Evolutionary conservation across 441 rosid species (phyloP).

Genomic region (Biscutella laevigata): DNA sequence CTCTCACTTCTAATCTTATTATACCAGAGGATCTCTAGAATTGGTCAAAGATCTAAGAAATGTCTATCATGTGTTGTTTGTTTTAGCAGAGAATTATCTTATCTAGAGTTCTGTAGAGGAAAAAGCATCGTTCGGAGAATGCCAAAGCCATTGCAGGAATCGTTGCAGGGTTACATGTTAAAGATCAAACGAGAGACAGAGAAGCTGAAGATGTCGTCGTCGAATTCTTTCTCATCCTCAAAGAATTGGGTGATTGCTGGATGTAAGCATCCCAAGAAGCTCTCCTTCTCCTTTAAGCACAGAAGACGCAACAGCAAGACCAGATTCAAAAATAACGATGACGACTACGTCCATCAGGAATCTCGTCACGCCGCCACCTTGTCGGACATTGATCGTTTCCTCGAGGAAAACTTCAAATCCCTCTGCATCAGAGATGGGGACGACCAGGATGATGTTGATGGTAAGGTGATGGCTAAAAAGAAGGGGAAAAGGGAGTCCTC

Average conservation of each 20-base stretch:
- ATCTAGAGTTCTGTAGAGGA: too few species aligned
- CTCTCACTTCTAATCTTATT: too few species aligned
- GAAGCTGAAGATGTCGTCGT: slow-evolving; percentile 25
- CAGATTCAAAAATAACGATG: neutral
- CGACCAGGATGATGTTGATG: slow-evolving; percentile 6
- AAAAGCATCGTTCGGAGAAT: too few species aligned
- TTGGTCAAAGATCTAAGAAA: too few species aligned
- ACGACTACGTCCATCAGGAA: neutral
- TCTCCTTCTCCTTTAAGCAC: slow-evolving; percentile 37
- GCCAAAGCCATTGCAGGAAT: slow-evolving; percentile 54
- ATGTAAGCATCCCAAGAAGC: slow-evolving; percentile 61
- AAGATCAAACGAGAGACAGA: slow-evolving; percentile 47
- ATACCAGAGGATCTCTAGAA: too few species aligned
- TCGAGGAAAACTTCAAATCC: slow-evolving; percentile 70
- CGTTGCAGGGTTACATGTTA: slow-evolving; percentile 45
- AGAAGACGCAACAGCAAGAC: slow-evolving; percentile 11
- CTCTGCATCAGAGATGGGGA: slow-evolving; percentile 43
- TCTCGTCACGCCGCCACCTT: slow-evolving; percentile 45
- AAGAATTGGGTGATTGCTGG: slow-evolving; percentile 42
- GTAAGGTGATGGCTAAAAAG: neutral
- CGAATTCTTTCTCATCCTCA: slow-evolving; percentile 28
- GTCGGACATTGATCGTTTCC: slow-evolving; percentile 68
- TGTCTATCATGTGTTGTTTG: too few species aligned
- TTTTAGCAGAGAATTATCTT: too few species aligned
- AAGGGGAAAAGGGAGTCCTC: slow-evolving; percentile 1